Base-by-base conservation (phyloP, 202 grass and related monocot species). In the Panicum hallii region DNA sequence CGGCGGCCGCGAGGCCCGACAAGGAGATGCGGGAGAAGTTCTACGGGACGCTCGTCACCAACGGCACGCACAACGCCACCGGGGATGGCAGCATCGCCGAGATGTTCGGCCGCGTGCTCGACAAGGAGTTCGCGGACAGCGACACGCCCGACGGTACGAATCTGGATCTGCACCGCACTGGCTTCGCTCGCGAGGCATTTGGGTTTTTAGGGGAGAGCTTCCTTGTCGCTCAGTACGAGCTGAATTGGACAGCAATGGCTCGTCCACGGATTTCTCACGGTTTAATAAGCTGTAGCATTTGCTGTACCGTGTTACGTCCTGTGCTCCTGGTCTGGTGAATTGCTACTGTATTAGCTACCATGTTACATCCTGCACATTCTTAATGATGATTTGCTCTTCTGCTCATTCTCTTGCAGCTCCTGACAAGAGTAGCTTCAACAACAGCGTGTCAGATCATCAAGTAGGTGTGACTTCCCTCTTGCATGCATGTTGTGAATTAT, bases 381-480 rank as follows among this genome's bases (percentile, higher is more conserved):
- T 7, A 34, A 22, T 72, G 71, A 67, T 49, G 56, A 34, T 78
- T 38, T 78, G 19, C 8, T 64, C 26, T 15, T 79, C 10, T 77
- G n/a, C 4, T 48, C 73, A 48, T 75, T 42, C 63, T 69, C 78
- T 91, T 75, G 72, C 91, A 99, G 97, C 81, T 69, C 82, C 88
- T 30, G 93, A 97, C 82, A 91, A 96, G 93, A 99, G 63, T 78
- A 97, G 90, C 84, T 99, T 99, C 91, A 99, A 97, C 82, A 96
- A 97, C 87, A 94, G 91, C 82, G 86, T 99, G 45, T 91, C 97
- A 85, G 97, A 99, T 94, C 91, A 99, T 91, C 93, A 99, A 94
- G 97, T 99, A 99, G 93, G 97, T 94, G 90, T 99, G 92, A 94
- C 93, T 91, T 91, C 77, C 88, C 92, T 90, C 91, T 88, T 80